Evolutionary conservation across 176 grass and related monocot species (phyloP).

Genomic region (Typha latifolia): DNA sequence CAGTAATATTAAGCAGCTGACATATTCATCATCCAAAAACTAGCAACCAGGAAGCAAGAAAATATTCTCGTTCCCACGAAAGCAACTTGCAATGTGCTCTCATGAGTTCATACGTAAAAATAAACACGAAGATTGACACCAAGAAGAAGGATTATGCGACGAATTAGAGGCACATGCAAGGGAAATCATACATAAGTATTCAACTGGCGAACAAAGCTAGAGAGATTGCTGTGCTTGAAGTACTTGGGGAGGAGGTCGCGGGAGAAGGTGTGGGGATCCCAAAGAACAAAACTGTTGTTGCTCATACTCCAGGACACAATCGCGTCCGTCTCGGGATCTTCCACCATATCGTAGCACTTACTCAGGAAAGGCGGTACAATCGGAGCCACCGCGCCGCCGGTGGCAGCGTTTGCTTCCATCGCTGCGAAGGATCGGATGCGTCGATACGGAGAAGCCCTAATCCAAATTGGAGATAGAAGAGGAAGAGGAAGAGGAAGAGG

Average conservation of each 20-base stretch:
- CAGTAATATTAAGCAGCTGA: too few relatives aligned
- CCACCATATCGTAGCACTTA: conserved; percentile 13
- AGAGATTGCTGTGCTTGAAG: conserved; percentile 11
- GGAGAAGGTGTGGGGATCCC: background rate
- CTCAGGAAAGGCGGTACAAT: background rate
- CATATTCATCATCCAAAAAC: too few relatives aligned
- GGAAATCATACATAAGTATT: conserved; percentile 1
- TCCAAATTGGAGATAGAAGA: too few relatives aligned
- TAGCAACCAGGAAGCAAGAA: too few relatives aligned
- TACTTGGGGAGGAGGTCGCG: conserved; percentile 3
- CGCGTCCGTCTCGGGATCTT: background rate
- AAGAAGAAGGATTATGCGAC: background rate
- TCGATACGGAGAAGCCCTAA: too few relatives aligned
- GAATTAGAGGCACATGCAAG: background rate
- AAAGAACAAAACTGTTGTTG: conserved; percentile 11
- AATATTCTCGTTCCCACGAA: too few relatives aligned
- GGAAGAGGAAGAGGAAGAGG: too few relatives aligned
- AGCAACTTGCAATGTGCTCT: too few relatives aligned
- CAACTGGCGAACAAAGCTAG: conserved; percentile 9
- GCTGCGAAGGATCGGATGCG: too few relatives aligned
- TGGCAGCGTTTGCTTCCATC: background rate
- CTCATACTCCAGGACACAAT: conserved; percentile 8
- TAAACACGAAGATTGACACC: background rate
- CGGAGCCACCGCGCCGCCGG: background rate
- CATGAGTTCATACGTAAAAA: too few relatives aligned